phyloP scores from a whole-genome alignment of 2,329 filamentous ascomycete species.

The Neonectria hederae region DNA sequence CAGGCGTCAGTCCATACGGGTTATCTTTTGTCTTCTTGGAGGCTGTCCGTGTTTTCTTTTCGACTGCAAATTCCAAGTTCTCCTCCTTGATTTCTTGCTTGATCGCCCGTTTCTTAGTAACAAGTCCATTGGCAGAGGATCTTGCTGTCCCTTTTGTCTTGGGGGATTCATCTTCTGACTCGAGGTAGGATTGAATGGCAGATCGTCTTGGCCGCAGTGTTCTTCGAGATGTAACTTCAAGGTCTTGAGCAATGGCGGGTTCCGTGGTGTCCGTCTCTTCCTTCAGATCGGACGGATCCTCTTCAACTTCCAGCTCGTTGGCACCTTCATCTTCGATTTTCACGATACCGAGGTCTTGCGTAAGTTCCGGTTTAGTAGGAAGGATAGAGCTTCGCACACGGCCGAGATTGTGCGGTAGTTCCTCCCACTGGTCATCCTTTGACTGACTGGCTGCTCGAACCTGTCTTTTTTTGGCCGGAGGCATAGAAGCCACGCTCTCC shows the following conservation, averaged over 20 bases:
- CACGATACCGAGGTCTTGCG: background rate
- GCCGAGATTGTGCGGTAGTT: conserved; percentile 18
- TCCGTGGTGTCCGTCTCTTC: background rate
- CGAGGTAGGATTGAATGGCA: conserved; percentile 23
- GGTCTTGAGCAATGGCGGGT: background rate
- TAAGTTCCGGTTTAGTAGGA: background rate
- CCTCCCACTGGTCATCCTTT: background rate
- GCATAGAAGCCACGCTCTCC: background rate
- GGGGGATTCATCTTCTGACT: conserved; percentile 33
- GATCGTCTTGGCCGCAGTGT: conserved; percentile 21
- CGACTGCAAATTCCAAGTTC: conserved; percentile 3
- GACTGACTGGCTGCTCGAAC: background rate
- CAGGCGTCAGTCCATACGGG: conserved; percentile 41
- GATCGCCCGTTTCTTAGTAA: conserved; percentile 8
- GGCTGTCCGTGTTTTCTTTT: conserved; percentile 28
- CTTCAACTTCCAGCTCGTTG: background rate
- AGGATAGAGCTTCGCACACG: conserved; percentile 1
- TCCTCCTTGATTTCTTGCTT: conserved; percentile 32
- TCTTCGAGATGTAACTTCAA: background rate
- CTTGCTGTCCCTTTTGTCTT: background rate
- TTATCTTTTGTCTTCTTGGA: conserved; percentile 39
- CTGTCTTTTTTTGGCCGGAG: background rate
- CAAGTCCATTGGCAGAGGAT: background rate
- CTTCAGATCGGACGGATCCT: background rate
- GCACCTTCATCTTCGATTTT: background rate